These are phyloP conservation scores for Cercospora canescens DNA, from an alignment of 2,329 filamentous ascomycete species.

Conservation along the genomic window DNA sequence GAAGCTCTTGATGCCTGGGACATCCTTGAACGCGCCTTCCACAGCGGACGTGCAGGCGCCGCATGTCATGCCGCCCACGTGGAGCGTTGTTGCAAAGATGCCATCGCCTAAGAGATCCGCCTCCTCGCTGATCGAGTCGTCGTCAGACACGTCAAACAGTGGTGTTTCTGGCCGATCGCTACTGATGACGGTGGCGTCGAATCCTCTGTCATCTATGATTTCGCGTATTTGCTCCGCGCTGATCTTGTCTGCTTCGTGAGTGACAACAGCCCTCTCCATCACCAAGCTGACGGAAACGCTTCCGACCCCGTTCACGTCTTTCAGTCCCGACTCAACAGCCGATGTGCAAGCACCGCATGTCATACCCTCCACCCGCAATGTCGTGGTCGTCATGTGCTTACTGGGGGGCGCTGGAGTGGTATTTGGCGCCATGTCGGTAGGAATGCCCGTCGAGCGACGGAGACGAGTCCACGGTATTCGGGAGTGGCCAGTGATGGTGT, in stretches of 20 bases:
- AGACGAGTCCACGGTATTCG: neutral
- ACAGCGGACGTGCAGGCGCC: constrained; percentile 95
- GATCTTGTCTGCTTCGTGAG: constrained; percentile 78
- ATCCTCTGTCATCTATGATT: constrained; percentile 87
- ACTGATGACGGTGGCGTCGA: constrained; percentile 67
- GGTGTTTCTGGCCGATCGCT: constrained; percentile 31
- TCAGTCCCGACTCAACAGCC: constrained; percentile 85
- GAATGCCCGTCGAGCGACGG: neutral
- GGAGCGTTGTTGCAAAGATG: constrained; percentile 88
- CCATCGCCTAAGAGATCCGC: constrained; percentile 46
- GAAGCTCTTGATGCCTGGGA: constrained; percentile 79
- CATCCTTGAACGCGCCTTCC: constrained; percentile 81
- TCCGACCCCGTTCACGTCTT: constrained; percentile 75
- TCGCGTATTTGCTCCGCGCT: constrained; percentile 75
- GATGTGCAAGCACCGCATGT: constrained; percentile 91
- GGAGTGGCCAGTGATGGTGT: neutral
- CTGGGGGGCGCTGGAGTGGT: constrained; percentile 11
- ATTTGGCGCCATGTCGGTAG: neutral
- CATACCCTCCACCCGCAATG: constrained; percentile 83
- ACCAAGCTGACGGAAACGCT: constrained; percentile 90
- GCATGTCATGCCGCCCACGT: constrained; percentile 84
- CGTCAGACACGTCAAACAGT: constrained; percentile 26
- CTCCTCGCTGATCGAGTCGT: constrained; percentile 19
- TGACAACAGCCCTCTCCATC: constrained; percentile 90
- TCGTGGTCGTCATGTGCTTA: constrained; percentile 79